phyloP scores from a whole-genome alignment of 805 yeast species.

The Ogataea saltuana region DNA sequence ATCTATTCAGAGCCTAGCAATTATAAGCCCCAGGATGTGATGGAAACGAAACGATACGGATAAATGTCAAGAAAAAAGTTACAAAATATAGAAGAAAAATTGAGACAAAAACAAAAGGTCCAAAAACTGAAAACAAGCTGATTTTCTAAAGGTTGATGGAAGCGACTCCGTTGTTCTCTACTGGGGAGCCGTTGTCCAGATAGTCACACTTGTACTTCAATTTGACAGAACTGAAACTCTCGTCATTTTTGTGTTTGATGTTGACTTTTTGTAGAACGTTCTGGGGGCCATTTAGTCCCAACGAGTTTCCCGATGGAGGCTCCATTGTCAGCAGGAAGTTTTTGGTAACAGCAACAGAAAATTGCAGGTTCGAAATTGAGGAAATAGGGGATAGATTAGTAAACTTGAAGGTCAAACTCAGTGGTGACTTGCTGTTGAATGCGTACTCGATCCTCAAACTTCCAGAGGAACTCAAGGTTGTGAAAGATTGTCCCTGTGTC shows the following conservation, averaged over 20 bases:
- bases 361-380: conserved; percentile 50
- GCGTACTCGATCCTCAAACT: conserved; percentile 30
- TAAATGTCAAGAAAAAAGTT: too few species aligned
- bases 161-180: conserved; percentile 60
- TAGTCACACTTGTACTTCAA: conserved; percentile 76
- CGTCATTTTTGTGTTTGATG: conserved; percentile 24
- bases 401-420: conserved; percentile 25
- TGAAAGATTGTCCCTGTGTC: conserved; percentile 1
- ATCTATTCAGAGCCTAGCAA: too few species aligned
- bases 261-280: conserved; percentile 30
- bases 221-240: conserved; percentile 40
- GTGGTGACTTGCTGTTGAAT: conserved; percentile 20
- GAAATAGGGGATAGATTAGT: conserved; percentile 39
- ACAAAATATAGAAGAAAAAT: too few species aligned
- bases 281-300: conserved; percentile 20
- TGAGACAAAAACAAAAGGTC: too few species aligned
- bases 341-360: conserved; percentile 38
- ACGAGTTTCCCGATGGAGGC: conserved; percentile 27
- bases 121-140: too few species aligned
- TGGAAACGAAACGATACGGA: too few species aligned
- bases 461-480: conserved; percentile 20
- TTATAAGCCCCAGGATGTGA: too few species aligned
- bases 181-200: conserved; percentile 44
- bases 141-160: conserved; percentile 21
- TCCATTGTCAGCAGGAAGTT: conserved; percentile 30